Evolutionary conservation across 768 basidiomycete genomes (phyloP).

Genomic region (Dentipellis fragilis): DNA sequence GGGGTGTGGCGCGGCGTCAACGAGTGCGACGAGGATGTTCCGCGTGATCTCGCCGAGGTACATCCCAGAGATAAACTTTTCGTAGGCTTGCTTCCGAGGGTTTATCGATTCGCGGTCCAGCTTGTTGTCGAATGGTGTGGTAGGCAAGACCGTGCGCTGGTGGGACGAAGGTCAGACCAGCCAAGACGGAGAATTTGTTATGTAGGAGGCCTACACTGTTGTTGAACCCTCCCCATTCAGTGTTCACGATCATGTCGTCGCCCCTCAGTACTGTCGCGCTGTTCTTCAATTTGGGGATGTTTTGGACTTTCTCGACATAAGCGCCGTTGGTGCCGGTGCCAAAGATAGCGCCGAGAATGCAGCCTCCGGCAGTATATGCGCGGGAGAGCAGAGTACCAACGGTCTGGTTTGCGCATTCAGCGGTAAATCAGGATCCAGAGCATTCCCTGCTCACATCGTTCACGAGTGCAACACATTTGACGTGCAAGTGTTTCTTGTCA

Average conservation of each 20-base stretch:
- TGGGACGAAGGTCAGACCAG: not conserved
- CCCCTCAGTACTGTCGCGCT: conserved; percentile 46
- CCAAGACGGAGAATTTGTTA: not conserved
- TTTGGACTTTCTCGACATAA: conserved; percentile 81
- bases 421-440: too few relatives aligned
- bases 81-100: conserved; percentile 85
- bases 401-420: conserved; percentile 41
- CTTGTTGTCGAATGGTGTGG: conserved; percentile 84
- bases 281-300: conserved; percentile 76
- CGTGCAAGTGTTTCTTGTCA: conserved; percentile 84
- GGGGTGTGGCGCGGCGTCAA: conserved; percentile 64
- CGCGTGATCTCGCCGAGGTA: conserved; percentile 94
- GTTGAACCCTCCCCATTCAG: conserved; percentile 98
- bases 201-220: conserved; percentile 55
- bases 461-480: conserved; percentile 84
- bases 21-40: conserved; percentile 70
- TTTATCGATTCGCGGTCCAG: conserved; percentile 94
- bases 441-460: conserved; percentile 62
- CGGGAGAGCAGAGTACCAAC: conserved; percentile 91
- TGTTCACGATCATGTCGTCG: conserved; percentile 89
- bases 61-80: conserved; percentile 99
- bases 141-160: conserved; percentile 74
- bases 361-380: conserved; percentile 89
- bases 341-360: conserved; percentile 85
- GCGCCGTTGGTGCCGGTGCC: conserved; percentile 99